Base-by-base conservation (phyloP, 441 rosid genomes). In the Geranium incanum region DNA sequence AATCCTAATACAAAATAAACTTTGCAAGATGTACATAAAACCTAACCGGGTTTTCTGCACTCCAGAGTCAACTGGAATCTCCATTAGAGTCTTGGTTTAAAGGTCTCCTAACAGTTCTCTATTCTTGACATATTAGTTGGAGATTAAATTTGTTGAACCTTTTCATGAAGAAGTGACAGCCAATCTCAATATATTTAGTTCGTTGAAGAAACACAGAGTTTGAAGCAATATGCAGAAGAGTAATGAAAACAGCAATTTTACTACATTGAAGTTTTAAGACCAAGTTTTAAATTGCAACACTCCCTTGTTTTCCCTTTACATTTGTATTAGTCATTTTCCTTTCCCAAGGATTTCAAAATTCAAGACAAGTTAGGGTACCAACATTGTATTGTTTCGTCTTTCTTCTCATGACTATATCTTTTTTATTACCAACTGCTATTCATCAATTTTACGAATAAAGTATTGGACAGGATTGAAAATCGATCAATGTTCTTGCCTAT, bases 401-500 rank as follows among this genome's bases (percentile, higher is more conserved):
- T 52, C 60, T 52, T 52, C 18, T 52, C 60, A 52, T n/a, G 19
- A n/a, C 4, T 52, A n/a, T 50, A 50, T 52, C 60, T 15, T 52
- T 52, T 15, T n/a, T 5, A 19, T n/a, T 13, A 15, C 60, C 18
- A 52, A 52, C 60, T 52, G 16, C n/a, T 52, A 12, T 52, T 52
- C n/a, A n/a, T 52, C 16, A 12, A 12, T 5, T 52, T 52, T 52
- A 52, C n/a, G n/a, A 3, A 48, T 48, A 48, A 48, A 52, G 0
- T 15, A 13, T 12, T 52, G 60, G n/a, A 77, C 90, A 95, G 99
- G 91, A 87, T 95, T 81, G 98, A 95, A 81, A 91, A 95, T 74
- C 96, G 87, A 72, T 95, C 99, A 48, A 79, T 89, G 86, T 91
- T 86, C 80, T 83, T 93, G 76, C 92, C 98, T 65, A 80, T 93